Percentiles rank a stretch among this genome's conserved stretches.
phyloP scores from a whole-genome alignment of 2,329 filamentous ascomycete species.

The Sclerotiophoma versabilis region DNA sequence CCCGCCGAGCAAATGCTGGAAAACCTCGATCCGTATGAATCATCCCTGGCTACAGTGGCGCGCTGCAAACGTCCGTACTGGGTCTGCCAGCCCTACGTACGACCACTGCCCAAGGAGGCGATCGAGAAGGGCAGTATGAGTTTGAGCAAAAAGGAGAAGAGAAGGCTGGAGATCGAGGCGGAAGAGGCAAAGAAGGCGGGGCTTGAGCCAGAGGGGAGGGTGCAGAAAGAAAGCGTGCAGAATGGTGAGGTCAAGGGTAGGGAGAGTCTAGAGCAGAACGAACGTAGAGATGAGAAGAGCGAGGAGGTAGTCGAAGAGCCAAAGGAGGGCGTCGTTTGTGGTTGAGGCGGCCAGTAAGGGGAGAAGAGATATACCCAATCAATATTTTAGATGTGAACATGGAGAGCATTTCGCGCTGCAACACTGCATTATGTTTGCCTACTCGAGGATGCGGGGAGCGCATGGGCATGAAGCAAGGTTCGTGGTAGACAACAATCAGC shows the following conservation, averaged over 20 bases:
- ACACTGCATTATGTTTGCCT: too few relatives aligned
- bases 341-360: slow-evolving; percentile 27
- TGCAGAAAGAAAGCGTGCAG: slow-evolving; percentile 64
- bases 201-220: slow-evolving; percentile 33
- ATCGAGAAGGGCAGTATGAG: slow-evolving; percentile 79
- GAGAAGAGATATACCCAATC: slow-evolving; percentile 5
- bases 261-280: slow-evolving; percentile 25
- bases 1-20: slow-evolving; percentile 1
- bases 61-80: slow-evolving; percentile 85
- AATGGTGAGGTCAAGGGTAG: slow-evolving; percentile 21
- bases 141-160: slow-evolving; percentile 71
- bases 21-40: slow-evolving; percentile 54
- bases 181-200: slow-evolving; percentile 47
- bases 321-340: slow-evolving; percentile 56
- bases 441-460: too few relatives aligned
- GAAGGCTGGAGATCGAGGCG: slow-evolving; percentile 49
- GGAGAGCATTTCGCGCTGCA: too few relatives aligned
- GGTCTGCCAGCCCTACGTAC: slow-evolving; percentile 86
- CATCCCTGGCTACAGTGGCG: slow-evolving; percentile 70
- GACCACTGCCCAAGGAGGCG: slow-evolving; percentile 87
- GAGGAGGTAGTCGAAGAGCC: slow-evolving; percentile 47
- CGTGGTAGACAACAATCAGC: too few relatives aligned
- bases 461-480: too few relatives aligned
- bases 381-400: neutral
- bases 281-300: slow-evolving; percentile 16